Evolutionary conservation across 1,284 basidiomycete species (phyloP).

Genomic region (Termitomyces sp.): DNA sequence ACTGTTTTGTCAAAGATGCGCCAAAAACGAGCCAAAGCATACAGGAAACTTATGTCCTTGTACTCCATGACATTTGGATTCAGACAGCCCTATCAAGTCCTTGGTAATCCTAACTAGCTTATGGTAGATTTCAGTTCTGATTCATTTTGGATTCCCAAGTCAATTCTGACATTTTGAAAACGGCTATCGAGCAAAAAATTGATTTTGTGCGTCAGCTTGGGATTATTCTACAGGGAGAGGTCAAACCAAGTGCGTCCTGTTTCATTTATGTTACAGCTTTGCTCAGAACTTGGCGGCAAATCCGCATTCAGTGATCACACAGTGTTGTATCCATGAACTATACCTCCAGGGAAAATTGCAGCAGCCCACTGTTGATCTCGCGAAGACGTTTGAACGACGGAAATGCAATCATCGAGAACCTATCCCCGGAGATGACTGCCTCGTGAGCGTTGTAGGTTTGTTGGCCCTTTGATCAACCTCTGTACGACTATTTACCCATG

Average conservation of each 20-base stretch:
- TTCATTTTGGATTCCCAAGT: constrained; percentile 47
- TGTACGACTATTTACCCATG: not conserved
- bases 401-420: constrained; percentile 91
- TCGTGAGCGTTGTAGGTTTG: constrained; percentile 78
- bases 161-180: constrained; percentile 80
- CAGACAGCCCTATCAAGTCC: constrained; percentile 85
- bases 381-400: constrained; percentile 88
- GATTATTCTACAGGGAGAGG: constrained; percentile 73
- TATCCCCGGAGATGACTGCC: constrained; percentile 80
- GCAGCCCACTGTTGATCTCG: constrained; percentile 78
- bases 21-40: constrained; percentile 89
- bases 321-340: constrained; percentile 89
- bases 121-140: not conserved
- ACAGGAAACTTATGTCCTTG: constrained; percentile 86
- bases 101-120: constrained; percentile 47
- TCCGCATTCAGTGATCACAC: constrained; percentile 84
- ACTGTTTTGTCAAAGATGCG: constrained; percentile 53
- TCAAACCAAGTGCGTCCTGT: constrained; percentile 78
- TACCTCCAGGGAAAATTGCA: constrained; percentile 72
- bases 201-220: constrained; percentile 74
- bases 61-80: constrained; percentile 86
- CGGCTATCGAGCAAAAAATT: constrained; percentile 62
- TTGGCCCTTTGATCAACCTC: constrained; percentile 9
- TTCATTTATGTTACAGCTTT: constrained; percentile 3
- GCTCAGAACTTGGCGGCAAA: constrained; percentile 33